Conservation (phyloP, 2,329 filamentous ascomycete species). For the Pyricularia pennisetigena region DNA sequence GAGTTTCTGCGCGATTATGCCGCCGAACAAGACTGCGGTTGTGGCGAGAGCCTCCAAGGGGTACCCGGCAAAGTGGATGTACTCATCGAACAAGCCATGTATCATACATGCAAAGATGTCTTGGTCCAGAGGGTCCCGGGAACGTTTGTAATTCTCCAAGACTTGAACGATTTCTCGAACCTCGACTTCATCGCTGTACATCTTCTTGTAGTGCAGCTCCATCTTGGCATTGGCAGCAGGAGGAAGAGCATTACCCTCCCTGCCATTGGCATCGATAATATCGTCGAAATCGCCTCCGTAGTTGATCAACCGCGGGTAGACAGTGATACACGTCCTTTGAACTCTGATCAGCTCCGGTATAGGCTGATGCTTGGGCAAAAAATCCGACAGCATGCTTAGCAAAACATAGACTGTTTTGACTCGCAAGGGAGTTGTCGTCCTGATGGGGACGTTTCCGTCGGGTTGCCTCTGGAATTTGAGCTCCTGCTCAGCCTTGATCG, state of each 20-base stretch:
- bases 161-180: constrained; percentile 78
- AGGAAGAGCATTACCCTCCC: constrained; percentile 71
- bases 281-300: constrained; percentile 90
- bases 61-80: constrained; percentile 89
- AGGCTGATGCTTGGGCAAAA: constrained; percentile 42
- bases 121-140: constrained; percentile 73
- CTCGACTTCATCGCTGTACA: constrained; percentile 88
- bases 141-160: constrained; percentile 80
- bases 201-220: constrained; percentile 96
- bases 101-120: constrained; percentile 99
- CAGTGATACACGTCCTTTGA: constrained; percentile 81
- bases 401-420: constrained; percentile 79
- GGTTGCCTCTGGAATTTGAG: constrained; percentile 56
- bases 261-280: constrained; percentile 77
- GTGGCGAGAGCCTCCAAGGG: constrained; percentile 93
- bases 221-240: constrained; percentile 76
- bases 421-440: constrained; percentile 64
- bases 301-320: constrained; percentile 91
- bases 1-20: constrained; percentile 88
- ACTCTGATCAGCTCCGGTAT: constrained; percentile 65
- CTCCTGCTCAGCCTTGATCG: constrained; percentile 78
- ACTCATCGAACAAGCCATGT: constrained; percentile 94
- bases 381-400: constrained; percentile 69
- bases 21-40: constrained; percentile 91
- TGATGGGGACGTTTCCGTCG: constrained; percentile 39